A percentile compares a stretch with the other conserved stretches of the same genome.
Evolutionary conservation across 1,284 basidiomycete species (phyloP).

Genomic region (Rhodotorula sp.): DNA sequence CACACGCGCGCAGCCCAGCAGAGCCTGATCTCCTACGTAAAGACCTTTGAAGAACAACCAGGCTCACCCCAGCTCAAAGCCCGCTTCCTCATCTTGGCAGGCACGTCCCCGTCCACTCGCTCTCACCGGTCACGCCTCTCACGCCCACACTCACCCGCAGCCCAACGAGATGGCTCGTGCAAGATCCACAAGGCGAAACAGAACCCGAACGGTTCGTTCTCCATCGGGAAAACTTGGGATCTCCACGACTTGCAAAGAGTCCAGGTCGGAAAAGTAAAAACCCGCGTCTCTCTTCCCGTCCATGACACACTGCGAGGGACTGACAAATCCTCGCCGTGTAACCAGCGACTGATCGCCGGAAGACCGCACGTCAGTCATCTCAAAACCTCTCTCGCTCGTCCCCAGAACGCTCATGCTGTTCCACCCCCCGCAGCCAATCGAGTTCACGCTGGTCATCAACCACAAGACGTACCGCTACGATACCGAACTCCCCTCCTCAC

Average conservation of each 20-base stretch:
- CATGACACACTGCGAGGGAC: neutral
- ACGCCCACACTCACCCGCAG: neutral
- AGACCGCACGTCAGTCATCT: conserved; percentile 9
- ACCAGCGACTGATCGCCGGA: conserved; percentile 19
- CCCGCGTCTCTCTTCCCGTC: conserved; percentile 42
- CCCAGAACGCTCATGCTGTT: neutral
- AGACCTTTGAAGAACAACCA: conserved; percentile 77
- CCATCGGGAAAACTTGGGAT: conserved; percentile 96
- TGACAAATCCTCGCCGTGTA: too few relatives aligned
- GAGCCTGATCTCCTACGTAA: conserved; percentile 76
- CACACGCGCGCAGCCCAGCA: conserved; percentile 58
- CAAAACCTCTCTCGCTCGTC: neutral
- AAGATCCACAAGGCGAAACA: conserved; percentile 88
- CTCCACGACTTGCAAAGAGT: conserved; percentile 75
- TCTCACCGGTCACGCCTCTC: neutral
- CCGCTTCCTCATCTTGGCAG: conserved; percentile 44
- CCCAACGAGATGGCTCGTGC: conserved; percentile 35
- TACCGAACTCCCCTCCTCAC: conserved; percentile 64
- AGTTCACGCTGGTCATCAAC: conserved; percentile 75
- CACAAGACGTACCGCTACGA: conserved; percentile 78
- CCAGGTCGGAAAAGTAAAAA: conserved; percentile 66
- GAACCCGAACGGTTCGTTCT: conserved; percentile 92
- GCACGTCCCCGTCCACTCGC: conserved; percentile 13
- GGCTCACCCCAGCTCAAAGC: conserved; percentile 43
- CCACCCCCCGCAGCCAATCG: conserved; percentile 30